Conservation (phyloP, 176 grass and related monocot species). For the Rhynchospora breviuscula region DNA sequence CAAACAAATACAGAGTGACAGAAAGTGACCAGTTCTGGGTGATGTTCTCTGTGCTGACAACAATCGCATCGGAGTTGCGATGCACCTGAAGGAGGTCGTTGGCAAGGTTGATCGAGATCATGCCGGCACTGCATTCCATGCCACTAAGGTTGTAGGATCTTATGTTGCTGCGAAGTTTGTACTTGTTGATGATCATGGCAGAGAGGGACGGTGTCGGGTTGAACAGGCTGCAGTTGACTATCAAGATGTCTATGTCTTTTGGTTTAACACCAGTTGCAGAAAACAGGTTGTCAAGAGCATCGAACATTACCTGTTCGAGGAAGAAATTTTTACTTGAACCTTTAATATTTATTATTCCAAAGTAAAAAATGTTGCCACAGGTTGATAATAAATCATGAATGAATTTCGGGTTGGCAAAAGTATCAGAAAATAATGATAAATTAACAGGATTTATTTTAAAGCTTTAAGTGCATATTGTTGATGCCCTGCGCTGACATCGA, state of each 20-base stretch:
- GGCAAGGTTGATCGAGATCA: slow-evolving; percentile 74
- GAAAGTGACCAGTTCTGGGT: slow-evolving; percentile 59
- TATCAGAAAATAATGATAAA: no score
- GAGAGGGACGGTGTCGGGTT: slow-evolving; percentile 84
- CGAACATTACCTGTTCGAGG: slow-evolving; percentile 39
- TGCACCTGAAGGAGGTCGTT: slow-evolving; percentile 76
- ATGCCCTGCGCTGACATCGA: no score
- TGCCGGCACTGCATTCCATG: slow-evolving; percentile 92
- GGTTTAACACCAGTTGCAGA: slow-evolving; percentile 53
- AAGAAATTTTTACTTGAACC: no score
- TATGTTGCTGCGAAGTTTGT: slow-evolving; percentile 78
- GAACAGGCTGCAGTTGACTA: slow-evolving; percentile 94
- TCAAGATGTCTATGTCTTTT: slow-evolving; percentile 70
- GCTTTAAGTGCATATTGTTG: no score
- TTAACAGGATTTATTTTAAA: no score
- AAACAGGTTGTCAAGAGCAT: slow-evolving; percentile 69
- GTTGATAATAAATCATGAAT: no score
- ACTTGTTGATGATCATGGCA: slow-evolving; percentile 85
- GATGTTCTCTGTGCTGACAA: slow-evolving; percentile 95
- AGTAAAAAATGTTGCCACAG: no score
- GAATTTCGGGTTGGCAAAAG: no score
- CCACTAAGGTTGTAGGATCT: slow-evolving; percentile 75
- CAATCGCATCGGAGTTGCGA: slow-evolving; percentile 57
- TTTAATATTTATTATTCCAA: no score
- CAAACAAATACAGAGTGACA: not conserved